These are phyloP conservation scores for Dioscorea zingiberensis DNA, from an alignment of 106 monocot genomes.

Conservation along the genomic window DNA sequence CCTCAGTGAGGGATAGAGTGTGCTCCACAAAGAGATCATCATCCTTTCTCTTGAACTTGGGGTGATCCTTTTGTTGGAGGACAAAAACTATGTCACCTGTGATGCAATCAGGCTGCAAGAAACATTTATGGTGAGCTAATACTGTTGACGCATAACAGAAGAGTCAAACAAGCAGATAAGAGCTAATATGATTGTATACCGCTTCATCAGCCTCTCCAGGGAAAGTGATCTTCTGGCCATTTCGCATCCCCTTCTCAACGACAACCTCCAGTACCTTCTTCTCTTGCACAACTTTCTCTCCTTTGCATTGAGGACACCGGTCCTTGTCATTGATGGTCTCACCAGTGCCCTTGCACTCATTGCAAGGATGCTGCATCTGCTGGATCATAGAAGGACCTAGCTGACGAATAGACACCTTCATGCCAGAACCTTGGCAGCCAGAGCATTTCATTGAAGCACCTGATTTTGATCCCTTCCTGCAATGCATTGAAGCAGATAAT, in stretches of 20 bases:
- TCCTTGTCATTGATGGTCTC: constrained; percentile 85
- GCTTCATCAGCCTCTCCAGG: constrained; percentile 96
- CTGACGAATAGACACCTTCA: constrained; percentile 76
- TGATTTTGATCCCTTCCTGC: constrained; percentile 88
- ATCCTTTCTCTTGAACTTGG: constrained; percentile 90
- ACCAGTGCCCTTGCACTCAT: constrained; percentile 80
- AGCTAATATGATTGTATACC: constrained; percentile 39
- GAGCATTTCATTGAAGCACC: constrained; percentile 68
- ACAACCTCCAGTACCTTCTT: constrained; percentile 88
- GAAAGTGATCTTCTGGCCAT: constrained; percentile 87
- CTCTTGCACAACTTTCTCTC: constrained; percentile 87
- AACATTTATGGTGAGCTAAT: not conserved
- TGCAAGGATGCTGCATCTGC: constrained; percentile 92
- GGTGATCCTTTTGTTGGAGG: constrained; percentile 77
- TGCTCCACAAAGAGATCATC: constrained; percentile 88
- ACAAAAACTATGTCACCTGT: constrained; percentile 86
- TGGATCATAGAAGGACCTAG: constrained; percentile 82
- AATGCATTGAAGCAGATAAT: not conserved
- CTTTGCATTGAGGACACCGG: constrained; percentile 77
- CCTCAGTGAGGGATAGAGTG: constrained; percentile 72
- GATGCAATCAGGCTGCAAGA: constrained; percentile 70
- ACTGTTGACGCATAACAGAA: too few species aligned
- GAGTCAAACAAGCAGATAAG: not conserved
- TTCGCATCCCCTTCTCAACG: constrained; percentile 95
- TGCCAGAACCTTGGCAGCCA: constrained; percentile 73